These are phyloP conservation scores for Candida frijolesensis DNA, from an alignment of 1,139 yeast genomes.

Conservation along the genomic window DNA sequence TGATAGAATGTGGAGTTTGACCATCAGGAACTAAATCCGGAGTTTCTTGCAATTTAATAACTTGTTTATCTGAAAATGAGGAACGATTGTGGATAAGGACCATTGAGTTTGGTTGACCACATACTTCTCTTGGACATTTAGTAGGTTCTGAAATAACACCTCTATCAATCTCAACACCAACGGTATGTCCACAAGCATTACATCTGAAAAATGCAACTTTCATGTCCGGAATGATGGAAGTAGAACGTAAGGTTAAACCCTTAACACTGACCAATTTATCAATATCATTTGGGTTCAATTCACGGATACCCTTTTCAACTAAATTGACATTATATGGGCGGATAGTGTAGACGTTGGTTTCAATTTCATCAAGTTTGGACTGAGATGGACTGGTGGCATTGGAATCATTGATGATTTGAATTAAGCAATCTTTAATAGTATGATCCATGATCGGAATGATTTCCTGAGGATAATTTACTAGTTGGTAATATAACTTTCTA, in stretches of 20 bases:
- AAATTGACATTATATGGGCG: constrained; percentile 81
- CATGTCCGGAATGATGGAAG: constrained; percentile 97
- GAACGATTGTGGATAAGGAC: constrained; percentile 88
- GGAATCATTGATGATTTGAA: constrained; percentile 68
- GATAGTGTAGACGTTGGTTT: constrained; percentile 79
- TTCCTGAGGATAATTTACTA: constrained; percentile 93
- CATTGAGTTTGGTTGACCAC: constrained; percentile 90
- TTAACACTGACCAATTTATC: constrained; percentile 90
- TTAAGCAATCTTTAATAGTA: constrained; percentile 87
- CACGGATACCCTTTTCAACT: constrained; percentile 81
- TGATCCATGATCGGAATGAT: constrained; percentile 98
- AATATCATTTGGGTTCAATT: constrained; percentile 91
- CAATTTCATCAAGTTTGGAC: constrained; percentile 63
- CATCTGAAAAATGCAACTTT: constrained; percentile 95
- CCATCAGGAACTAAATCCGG: constrained; percentile 99
- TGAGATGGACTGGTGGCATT: constrained; percentile 33
- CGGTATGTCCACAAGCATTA: constrained; percentile 91
- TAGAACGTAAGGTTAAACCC: constrained; percentile 86
- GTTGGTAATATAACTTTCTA: constrained; percentile 77
- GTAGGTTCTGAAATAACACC: constrained; percentile 95
- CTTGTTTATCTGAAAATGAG: constrained; percentile 92
- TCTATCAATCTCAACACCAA: constrained; percentile 89
- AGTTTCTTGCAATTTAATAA: constrained; percentile 91
- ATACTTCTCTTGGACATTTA: constrained; percentile 84
- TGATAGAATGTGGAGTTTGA: constrained; percentile 96